These are phyloP conservation scores for Falciphora oryzae DNA, from an alignment of 2,329 filamentous ascomycete species.

Conservation along the genomic window DNA sequence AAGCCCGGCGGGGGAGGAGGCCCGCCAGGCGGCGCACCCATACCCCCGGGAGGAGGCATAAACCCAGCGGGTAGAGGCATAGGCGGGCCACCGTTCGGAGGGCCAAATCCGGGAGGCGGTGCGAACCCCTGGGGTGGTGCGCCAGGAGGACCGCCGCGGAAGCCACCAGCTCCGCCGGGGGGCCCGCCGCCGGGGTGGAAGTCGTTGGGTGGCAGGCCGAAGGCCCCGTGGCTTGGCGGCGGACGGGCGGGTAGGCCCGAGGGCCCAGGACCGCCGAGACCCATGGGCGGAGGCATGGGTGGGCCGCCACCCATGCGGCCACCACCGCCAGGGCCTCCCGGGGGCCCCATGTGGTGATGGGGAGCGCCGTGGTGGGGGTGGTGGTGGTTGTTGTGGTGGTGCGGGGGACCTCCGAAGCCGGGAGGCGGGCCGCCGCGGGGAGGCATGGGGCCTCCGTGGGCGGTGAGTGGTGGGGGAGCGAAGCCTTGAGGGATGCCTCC, in stretches of 20 bases:
- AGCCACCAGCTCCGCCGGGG: constrained; percentile 17
- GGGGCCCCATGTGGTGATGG: constrained; percentile 5
- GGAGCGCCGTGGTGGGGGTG: constrained; percentile 3
- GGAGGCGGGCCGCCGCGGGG: constrained; percentile 20
- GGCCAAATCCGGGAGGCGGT: constrained; percentile 34
- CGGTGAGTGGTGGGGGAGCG: constrained; percentile 19
- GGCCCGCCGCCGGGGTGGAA: constrained; percentile 39
- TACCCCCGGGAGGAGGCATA: constrained; percentile 37
- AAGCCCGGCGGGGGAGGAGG: constrained; percentile 9
- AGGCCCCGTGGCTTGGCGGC: constrained; percentile 39
- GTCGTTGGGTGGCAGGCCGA: constrained; percentile 32
- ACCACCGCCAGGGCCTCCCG: constrained; percentile 15
- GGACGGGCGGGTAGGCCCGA: constrained; percentile 45
- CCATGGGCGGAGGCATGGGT: constrained; percentile 33
- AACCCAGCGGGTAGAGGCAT: constrained; percentile 35
- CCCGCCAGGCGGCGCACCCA: constrained; percentile 16
- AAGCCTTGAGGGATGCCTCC: constrained; percentile 24
- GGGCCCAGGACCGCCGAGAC: constrained; percentile 26
- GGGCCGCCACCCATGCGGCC: constrained; percentile 20
- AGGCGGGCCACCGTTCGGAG: constrained; percentile 26
- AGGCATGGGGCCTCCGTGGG: constrained; percentile 11
- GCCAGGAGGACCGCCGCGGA: constrained; percentile 27
- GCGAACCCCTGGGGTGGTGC: constrained; percentile 31
- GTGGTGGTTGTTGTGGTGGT: not conserved
- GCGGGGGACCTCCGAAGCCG: constrained; percentile 26